Base-by-base conservation (phyloP, 2,329 filamentous ascomycete species). In the Cryphonectria radicalis region DNA sequence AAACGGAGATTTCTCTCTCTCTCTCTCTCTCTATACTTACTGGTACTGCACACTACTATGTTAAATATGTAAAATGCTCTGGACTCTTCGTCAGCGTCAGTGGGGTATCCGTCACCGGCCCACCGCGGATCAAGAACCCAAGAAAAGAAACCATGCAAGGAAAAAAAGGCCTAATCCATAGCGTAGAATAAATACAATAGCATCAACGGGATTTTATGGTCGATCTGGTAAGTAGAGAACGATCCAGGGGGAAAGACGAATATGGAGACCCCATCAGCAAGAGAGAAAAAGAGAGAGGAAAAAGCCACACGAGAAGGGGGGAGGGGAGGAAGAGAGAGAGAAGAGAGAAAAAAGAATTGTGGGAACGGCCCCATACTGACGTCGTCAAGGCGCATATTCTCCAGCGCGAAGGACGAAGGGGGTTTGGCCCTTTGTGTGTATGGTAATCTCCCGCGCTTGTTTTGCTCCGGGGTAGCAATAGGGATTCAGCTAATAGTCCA, bases 311-410 rank as follows among this genome's bases (percentile, higher is more conserved):
- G 11, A 57, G 53, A n/a, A 10, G 46, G 17, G 46, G 22, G 46
- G 4, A 32, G 25, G 14, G 25, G 53, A 14, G 25, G 25, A 11
- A 25, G 11, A 57, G 25, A 11, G 50, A 11, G 25, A 25, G 8
- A 28, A 57, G 25, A 11, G 50, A 11, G 25, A 25, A 19, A 28
- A 57, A 57, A 46, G 8, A 32, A 32, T 40, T 40, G 55, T 59
- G 59, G 59, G 32, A 60, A 40, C 63, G 22, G 65, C n/a, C 65
- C 65, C 65, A 67, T 67, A 67, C 65, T 67, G 65, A 67, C 65
- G 65, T 67, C 65, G 65, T 43, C 37, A 42, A 66, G 64, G 64
- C 43, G 55, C 55, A 59, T 19, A 32, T 59, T 59, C 55, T 19
- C 55, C 55, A 59, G 55, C 55, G 55, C 14, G 59, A 40, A 40